phyloP scores from a whole-genome alignment of 2,329 filamentous ascomycete genomes.

The Hymenoscyphus linearis region DNA sequence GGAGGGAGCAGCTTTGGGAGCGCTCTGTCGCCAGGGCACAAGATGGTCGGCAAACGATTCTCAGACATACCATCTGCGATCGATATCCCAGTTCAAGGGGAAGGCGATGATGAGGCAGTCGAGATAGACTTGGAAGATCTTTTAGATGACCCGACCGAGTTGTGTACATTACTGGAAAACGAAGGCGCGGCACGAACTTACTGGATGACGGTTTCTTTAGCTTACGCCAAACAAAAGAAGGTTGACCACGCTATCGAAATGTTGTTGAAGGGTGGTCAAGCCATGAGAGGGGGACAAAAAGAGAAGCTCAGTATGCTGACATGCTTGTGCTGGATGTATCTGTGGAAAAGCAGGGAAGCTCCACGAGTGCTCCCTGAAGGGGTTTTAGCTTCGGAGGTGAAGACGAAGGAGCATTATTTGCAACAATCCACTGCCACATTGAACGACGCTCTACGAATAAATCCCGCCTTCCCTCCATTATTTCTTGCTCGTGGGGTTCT shows the following conservation, averaged over 20 bases:
- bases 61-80: slow-evolving; percentile 60
- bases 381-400: slow-evolving; percentile 61
- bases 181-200: slow-evolving; percentile 86
- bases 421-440: slow-evolving; percentile 84
- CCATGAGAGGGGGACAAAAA: slow-evolving; percentile 54
- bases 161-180: slow-evolving; percentile 92
- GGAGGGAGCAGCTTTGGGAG: slow-evolving; percentile 25
- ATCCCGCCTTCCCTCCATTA: slow-evolving; percentile 84
- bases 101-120: slow-evolving; percentile 66
- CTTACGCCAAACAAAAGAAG: slow-evolving; percentile 94
- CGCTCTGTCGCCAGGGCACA: slow-evolving; percentile 15
- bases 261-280: slow-evolving; percentile 59
- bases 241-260: slow-evolving; percentile 77
- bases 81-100: slow-evolving; percentile 60
- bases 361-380: slow-evolving; percentile 62
- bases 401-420: slow-evolving; percentile 90
- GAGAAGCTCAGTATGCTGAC: slow-evolving; percentile 63
- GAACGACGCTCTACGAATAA: slow-evolving; percentile 93
- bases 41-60: slow-evolving; percentile 43
- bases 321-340: slow-evolving; percentile 65
- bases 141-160: slow-evolving; percentile 87
- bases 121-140: slow-evolving; percentile 91
- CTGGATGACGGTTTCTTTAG: slow-evolving; percentile 97
- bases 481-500: slow-evolving; percentile 89
- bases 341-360: slow-evolving; percentile 65